Evolutionary conservation across 805 yeast species (phyloP).

Genomic region (Scheffersomyces amazonensis): DNA sequence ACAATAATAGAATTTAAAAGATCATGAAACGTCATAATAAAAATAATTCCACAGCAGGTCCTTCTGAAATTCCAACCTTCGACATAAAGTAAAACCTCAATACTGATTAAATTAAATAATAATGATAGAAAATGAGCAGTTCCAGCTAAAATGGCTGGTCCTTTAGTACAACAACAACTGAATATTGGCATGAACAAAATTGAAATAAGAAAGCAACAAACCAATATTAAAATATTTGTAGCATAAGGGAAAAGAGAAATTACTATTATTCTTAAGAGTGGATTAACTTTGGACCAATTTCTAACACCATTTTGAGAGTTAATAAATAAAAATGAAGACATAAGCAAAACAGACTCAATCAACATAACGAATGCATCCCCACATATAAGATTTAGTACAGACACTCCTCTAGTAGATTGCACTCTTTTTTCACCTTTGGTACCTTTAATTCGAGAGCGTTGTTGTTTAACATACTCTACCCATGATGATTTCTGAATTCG

Average conservation of each 20-base stretch:
- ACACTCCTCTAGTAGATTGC: slow-evolving; percentile 3
- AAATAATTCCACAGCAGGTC: slow-evolving; percentile 36
- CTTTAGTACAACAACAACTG: slow-evolving; percentile 25
- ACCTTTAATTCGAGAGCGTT: slow-evolving; percentile 24
- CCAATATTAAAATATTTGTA: slow-evolving; percentile 30
- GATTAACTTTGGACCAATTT: slow-evolving; percentile 32
- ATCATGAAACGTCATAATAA: slow-evolving; percentile 36
- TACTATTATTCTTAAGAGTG: slow-evolving; percentile 60
- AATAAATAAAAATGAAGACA: slow-evolving; percentile 73
- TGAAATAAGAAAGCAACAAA: slow-evolving; percentile 32
- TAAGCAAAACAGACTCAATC: slow-evolving; percentile 16
- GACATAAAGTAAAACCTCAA: slow-evolving; percentile 36
- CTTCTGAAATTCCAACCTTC: slow-evolving; percentile 43
- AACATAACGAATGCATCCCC: slow-evolving; percentile 16
- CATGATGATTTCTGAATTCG: slow-evolving; percentile 70
- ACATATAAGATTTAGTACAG: slow-evolving; percentile 11
- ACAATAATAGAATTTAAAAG: slow-evolving; percentile 24
- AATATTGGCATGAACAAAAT: slow-evolving; percentile 35
- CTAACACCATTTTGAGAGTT: slow-evolving; percentile 84
- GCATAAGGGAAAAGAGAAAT: slow-evolving; percentile 49
- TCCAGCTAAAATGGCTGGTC: slow-evolving; percentile 38
- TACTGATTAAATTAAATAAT: slow-evolving; percentile 25
- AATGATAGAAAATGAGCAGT: slow-evolving; percentile 36
- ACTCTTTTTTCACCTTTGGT: slow-evolving; percentile 12
- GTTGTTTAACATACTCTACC: slow-evolving; percentile 56